These are phyloP conservation scores for Globisporangium paroecandrum DNA, from an alignment of 352 stramenopile species.

Conservation along the genomic window DNA sequence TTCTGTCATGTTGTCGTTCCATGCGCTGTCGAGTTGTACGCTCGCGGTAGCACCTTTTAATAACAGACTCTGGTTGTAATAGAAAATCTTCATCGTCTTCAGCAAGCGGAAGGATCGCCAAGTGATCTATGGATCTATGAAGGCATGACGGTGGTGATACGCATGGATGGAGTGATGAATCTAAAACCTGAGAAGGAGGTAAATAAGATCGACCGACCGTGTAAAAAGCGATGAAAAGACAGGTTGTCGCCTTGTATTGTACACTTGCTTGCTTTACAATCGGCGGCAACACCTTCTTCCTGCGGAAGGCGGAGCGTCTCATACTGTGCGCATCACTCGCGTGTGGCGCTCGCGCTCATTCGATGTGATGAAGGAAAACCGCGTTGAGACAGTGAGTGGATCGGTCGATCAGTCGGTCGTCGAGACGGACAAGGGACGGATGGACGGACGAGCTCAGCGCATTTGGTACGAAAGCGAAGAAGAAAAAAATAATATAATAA, in stretches of 20 bases:
- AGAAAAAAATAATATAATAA: slow-evolving; percentile 15
- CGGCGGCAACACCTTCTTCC: slow-evolving; percentile 36
- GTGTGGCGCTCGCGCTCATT: neutral
- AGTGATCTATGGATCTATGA: neutral
- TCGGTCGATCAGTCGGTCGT: neutral
- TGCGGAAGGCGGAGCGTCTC: slow-evolving; percentile 25
- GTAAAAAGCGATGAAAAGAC: neutral
- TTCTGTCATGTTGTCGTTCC: neutral
- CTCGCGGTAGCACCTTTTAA: neutral
- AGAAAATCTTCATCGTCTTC: slow-evolving; percentile 12
- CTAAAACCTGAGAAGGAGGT: neutral
- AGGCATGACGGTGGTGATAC: neutral
- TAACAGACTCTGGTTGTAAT: slow-evolving; percentile 9
- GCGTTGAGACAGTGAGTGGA: neutral
- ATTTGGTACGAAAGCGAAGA: neutral
- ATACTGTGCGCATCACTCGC: slow-evolving; percentile 5
- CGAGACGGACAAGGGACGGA: slow-evolving; percentile 2
- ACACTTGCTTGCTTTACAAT: slow-evolving; percentile 23
- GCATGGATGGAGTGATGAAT: slow-evolving; percentile 1
- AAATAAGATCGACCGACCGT: neutral
- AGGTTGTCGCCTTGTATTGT: slow-evolving; percentile 25
- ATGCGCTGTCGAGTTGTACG: neutral
- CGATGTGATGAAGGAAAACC: neutral
- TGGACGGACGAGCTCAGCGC: slow-evolving; percentile 1
- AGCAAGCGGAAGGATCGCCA: neutral